Evolutionary conservation across 129 eudicot species (phyloP), one percentile per base, ranked within the genome.

Genomic region (Ambrosia artemisiifolia): DNA sequence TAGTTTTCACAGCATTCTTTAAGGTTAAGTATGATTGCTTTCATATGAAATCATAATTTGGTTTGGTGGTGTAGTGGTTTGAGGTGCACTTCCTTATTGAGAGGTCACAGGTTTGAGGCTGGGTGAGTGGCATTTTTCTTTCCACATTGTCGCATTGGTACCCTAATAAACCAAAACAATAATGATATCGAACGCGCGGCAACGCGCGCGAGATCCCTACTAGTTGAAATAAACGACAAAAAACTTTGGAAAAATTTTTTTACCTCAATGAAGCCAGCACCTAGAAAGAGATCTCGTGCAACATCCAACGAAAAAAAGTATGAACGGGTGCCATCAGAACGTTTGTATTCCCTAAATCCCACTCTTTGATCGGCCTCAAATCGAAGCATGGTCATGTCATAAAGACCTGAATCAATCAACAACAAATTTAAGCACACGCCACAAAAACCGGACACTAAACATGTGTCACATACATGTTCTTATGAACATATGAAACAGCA

Each of bases 331-430:
- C 99, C 97, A 86, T 94, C 99, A 11, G 91, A 78, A 11, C 97
- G 97, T 65, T 84, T 67, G 78, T 94, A 90, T 63, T 94, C 97
- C 81, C 97, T 81, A 56, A 79, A 83, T 67, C 99, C 97, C 54
- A 86, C 90, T 70, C 81, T 84, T 76, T 94, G 91, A 35, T 80
- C 86, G 7, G 88, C 84, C 56, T 86, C 87, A 65, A 94, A 94
- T 70, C 97, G 88, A 77, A 94, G 96, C 99, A 94, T 94, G 50
- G 96, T 90, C 99, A 94, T 94, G 74, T 94, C 99, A 84, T 88
- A 90, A 67, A 90, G 91, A 53, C 99, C 97, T 94, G 91, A 54
- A 74, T 65, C 67, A 43, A 63, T 59, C 61, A 8, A 30, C 30
- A 46, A 67, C 72, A 38, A 38, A 24, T 61, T 54, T 67, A 47